Evolutionary conservation across 1,139 yeast genomes (phyloP), one percentile per base, ranked within the genome.

Genomic region (Yamadazyma kanchanaburiensis): DNA sequence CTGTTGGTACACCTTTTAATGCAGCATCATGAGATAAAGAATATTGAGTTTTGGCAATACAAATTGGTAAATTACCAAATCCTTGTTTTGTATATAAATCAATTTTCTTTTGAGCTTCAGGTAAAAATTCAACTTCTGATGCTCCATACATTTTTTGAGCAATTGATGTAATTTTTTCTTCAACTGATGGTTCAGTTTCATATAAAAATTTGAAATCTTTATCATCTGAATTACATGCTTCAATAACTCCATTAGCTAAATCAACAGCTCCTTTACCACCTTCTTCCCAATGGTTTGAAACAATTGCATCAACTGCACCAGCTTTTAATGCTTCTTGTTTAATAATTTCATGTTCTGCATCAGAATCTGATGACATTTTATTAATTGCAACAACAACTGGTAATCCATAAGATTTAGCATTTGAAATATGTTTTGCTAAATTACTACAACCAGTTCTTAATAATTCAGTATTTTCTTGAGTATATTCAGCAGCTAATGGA

Each of bases 11-110:
- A 59, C 96, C 96, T 70, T 88, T 88, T 60, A 91, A 74, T 29
- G 74, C 72, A 28, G 97, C 91, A 60, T 91, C 97, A 55, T 89
- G 97, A 11, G 96, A 87, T 48, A 91, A 72, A 12, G 96, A 88
- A 67, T 91, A 91, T 63, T 91, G 98, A 3, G 98, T 91, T 73
- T 91, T 91, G 46, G 98, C 98, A 53, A 91, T 83, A 70, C 98
- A 91, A 49, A 91, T 81, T 39, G 98, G 98, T 53, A 91, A 70
- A 56, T 88, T 73, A 40, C 87, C 91, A 55, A 86, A 91, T 6
- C 97, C 97, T 68, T 89, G 96, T 37, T 73, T 65, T 30, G 94
- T 83, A 68, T 88, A 89, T 32, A 80, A 70, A 38, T 81, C 91
- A 44, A 91, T 78, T 65, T 89, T 87, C 63, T 76, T 69, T 50